A percentile compares a stretch with the other conserved stretches of the same genome.
Conservation (phyloP, 345 rosid species). For the Raphanus raphanistrum region DNA sequence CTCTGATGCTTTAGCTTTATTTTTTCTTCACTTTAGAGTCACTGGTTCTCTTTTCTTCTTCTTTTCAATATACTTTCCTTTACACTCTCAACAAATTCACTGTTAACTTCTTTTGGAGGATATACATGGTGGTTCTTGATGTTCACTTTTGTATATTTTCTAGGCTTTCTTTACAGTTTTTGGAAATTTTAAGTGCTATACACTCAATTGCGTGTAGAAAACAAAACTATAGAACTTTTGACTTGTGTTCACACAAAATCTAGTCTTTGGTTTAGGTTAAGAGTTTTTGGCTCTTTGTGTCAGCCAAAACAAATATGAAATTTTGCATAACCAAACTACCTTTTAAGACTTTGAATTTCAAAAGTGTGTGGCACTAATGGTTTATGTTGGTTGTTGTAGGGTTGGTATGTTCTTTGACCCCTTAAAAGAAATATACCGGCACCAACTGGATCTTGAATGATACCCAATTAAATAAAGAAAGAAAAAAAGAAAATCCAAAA, state of each 20-base stretch:
- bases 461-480: not conserved
- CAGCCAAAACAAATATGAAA: conserved; percentile 28
- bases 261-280: conserved; percentile 36
- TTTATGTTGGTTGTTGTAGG: conserved; percentile 34
- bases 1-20: conserved; percentile 33
- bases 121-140: not conserved
- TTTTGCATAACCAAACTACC: conserved; percentile 15
- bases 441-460: conserved; percentile 26
- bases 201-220: not conserved
- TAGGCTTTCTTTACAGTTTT: not conserved
- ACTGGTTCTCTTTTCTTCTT: conserved; percentile 30
- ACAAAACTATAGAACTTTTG: conserved; percentile 17
- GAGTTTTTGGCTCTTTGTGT: conserved; percentile 28
- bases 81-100: conserved; percentile 24
- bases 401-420: conserved; percentile 27
- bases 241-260: conserved; percentile 33
- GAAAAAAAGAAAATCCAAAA: not conserved
- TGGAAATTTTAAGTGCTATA: not conserved
- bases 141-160: not conserved
- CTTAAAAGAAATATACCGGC: not conserved
- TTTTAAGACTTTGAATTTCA: conserved; percentile 4
- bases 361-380: conserved; percentile 36
- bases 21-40: conserved; percentile 35
- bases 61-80: conserved; percentile 38
- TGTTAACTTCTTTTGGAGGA: not conserved